Evolutionary conservation across 805 yeast species (phyloP).

Genomic region (Nakazawaea ishiwadae): DNA sequence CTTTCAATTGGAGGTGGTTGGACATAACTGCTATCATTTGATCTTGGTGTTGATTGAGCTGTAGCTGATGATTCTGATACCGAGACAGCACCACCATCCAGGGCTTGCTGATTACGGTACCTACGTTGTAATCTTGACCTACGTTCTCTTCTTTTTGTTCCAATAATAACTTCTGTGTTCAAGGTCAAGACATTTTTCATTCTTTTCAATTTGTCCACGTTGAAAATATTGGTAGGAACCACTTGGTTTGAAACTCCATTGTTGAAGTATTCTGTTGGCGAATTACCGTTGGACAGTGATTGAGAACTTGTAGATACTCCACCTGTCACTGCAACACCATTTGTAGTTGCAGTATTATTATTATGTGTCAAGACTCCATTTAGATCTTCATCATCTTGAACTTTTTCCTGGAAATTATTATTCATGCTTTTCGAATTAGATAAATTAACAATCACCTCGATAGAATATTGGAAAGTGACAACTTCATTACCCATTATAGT

Average conservation of each 20-base stretch:
- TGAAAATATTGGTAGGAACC: constrained; percentile 40
- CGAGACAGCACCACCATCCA: neutral
- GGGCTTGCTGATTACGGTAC: neutral
- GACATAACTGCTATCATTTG: neutral
- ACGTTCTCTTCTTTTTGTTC: constrained; percentile 55
- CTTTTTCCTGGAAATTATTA: constrained; percentile 1
- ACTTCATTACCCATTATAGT: constrained; percentile 68
- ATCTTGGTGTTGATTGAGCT: neutral
- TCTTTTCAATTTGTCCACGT: constrained; percentile 75
- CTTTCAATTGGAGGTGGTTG: constrained; percentile 8
- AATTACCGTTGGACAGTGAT: neutral
- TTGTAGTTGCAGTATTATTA: neutral
- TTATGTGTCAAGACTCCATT: neutral
- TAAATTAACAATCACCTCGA: constrained; percentile 79
- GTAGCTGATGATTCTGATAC: neutral
- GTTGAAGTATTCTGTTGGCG: neutral
- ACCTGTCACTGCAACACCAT: no score
- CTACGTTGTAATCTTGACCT: neutral
- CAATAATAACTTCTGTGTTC: constrained; percentile 75
- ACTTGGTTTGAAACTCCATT: neutral
- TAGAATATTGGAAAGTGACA: constrained; percentile 77
- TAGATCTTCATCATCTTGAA: constrained; percentile 12
- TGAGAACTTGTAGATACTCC: no score
- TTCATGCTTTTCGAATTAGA: constrained; percentile 49
- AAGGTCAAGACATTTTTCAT: constrained; percentile 75